phyloP scores from a whole-genome alignment of 306 rosid genomes.

The Dryas alaskensis region DNA sequence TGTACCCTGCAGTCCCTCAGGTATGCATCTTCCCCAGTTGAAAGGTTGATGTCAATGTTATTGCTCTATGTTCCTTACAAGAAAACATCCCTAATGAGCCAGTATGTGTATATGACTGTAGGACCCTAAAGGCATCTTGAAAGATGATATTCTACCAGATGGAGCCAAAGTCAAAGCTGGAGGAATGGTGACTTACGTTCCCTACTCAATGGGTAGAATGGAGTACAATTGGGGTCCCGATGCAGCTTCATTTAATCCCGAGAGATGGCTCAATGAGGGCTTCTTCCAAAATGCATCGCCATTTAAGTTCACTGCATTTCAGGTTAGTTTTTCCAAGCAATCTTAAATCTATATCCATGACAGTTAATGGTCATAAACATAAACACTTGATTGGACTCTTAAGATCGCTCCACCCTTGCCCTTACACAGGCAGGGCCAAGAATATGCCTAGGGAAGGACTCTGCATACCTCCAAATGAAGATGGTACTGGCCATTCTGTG shows the following conservation, averaged over 20 bases:
- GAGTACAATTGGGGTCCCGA: constrained; percentile 87
- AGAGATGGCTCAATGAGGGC: constrained; percentile 82
- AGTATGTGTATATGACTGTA: constrained; percentile 24
- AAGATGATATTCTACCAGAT: constrained; percentile 88
- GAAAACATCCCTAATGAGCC: not conserved
- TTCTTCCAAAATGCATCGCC: constrained; percentile 65
- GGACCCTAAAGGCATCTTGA: constrained; percentile 87
- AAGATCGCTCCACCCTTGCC: not conserved
- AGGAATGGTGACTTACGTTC: constrained; percentile 95
- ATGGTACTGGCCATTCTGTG: constrained; percentile 79
- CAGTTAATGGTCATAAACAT: not conserved
- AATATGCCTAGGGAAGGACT: constrained; percentile 92
- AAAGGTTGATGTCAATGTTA: not conserved
- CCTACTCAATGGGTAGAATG: constrained; percentile 98
- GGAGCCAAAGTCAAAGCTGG: constrained; percentile 91
- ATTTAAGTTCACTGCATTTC: constrained; percentile 93
- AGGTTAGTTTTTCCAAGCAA: constrained; percentile 37
- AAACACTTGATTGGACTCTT: not conserved
- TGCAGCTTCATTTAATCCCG: constrained; percentile 78
- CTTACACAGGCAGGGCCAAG: constrained; percentile 77
- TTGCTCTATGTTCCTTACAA: not conserved
- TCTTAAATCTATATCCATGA: not conserved
- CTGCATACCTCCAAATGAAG: constrained; percentile 95
- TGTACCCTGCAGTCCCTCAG: constrained; percentile 98
- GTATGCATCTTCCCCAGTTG: constrained; percentile 30